These are phyloP conservation scores for Crucibulum laeve DNA, from an alignment of 768 basidiomycete genomes.

Conservation along the genomic window DNA sequence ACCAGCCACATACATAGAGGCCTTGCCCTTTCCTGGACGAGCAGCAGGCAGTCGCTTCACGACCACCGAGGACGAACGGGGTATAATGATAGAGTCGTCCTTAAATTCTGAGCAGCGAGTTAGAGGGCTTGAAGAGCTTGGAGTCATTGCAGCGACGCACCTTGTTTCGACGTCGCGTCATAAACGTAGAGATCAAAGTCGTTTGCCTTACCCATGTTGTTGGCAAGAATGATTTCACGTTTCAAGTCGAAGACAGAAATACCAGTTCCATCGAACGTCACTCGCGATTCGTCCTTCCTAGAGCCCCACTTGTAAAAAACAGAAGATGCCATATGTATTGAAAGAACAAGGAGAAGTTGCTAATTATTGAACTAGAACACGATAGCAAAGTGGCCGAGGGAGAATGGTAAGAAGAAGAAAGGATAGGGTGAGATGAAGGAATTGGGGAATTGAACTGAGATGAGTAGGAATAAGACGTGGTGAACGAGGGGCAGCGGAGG, in stretches of 20 bases:
- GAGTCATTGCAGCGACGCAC: conserved; percentile 37
- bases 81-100: conserved; percentile 89
- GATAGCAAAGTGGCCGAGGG: conserved; percentile 1
- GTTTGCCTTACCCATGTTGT: conserved; percentile 92
- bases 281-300: conserved; percentile 88
- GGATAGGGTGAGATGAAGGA: conserved; percentile 4
- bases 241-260: conserved; percentile 99
- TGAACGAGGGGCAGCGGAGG: no score
- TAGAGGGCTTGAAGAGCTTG: background rate
- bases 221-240: conserved; percentile 95
- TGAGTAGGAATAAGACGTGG: no score
- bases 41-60: conserved; percentile 85
- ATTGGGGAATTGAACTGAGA: background rate
- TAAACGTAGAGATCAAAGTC: conserved; percentile 93
- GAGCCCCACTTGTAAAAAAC: conserved; percentile 99
- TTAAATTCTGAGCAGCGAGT: conserved; percentile 64
- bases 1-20: conserved; percentile 68
- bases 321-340: conserved; percentile 72
- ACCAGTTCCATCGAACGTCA: conserved; percentile 97
- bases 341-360: conserved; percentile 26
- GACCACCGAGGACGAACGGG: conserved; percentile 91
- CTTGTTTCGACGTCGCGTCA: conserved; percentile 85
- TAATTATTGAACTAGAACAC: conserved; percentile 18
- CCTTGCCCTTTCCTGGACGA: conserved; percentile 80
- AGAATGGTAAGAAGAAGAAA: conserved; percentile 8